These are phyloP conservation scores for Verticillium longisporum DNA, from an alignment of 2,329 filamentous ascomycete species.

Conservation along the genomic window DNA sequence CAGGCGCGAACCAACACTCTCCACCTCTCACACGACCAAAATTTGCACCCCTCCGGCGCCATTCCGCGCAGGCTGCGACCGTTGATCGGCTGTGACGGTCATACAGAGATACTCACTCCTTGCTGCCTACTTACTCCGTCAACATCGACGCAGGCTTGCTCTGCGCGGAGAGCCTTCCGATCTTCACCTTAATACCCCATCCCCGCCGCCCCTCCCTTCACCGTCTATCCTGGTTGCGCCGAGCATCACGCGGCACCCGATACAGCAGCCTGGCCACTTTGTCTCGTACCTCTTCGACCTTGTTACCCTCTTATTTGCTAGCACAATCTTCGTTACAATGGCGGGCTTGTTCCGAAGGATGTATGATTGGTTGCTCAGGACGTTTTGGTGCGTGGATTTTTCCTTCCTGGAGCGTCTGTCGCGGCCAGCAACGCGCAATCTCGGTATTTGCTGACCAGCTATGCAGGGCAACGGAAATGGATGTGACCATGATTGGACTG, in stretches of 20 bases:
- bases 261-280: background rate
- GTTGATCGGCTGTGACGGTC: constrained; percentile 25
- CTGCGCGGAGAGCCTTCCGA: background rate
- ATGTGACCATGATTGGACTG: constrained; percentile 97
- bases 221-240: constrained; percentile 12
- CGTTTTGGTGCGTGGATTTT: constrained; percentile 75
- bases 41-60: constrained; percentile 7
- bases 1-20: constrained; percentile 6
- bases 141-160: background rate
- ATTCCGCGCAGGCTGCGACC: constrained; percentile 6
- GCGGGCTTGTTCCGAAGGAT: constrained; percentile 86
- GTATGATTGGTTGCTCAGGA: constrained; percentile 96
- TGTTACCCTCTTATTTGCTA: background rate
- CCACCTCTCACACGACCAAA: constrained; percentile 3
- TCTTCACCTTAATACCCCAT: constrained; percentile 15
- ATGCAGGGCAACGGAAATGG: constrained; percentile 93
- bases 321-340: constrained; percentile 47
- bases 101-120: constrained; percentile 30
- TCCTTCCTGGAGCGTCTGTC: background rate
- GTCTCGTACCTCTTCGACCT: background rate
- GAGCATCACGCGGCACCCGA: background rate
- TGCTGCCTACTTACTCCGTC: constrained; percentile 26
- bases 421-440: background rate
- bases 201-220: constrained; percentile 15
- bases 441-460: background rate